These are phyloP conservation scores for Colletotrichum trifolii DNA, from an alignment of 2,329 filamentous ascomycete genomes.

Conservation along the genomic window DNA sequence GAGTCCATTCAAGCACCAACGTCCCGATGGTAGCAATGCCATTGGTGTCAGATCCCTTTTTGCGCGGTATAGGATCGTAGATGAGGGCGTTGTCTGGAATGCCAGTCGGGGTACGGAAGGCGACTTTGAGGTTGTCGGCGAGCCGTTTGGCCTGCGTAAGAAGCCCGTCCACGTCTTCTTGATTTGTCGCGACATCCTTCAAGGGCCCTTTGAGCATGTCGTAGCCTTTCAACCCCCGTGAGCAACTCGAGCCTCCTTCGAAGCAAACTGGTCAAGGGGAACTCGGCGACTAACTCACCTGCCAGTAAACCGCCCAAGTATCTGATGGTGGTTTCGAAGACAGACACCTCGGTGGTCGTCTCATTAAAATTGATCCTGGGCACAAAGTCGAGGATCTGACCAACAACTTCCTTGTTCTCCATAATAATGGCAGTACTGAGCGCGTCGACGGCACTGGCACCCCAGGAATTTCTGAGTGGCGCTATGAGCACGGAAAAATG, in stretches of 20 bases:
- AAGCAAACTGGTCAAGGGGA: not conserved
- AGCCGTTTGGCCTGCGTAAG: constrained; percentile 75
- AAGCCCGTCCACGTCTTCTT: constrained; percentile 65
- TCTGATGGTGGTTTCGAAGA: constrained; percentile 93
- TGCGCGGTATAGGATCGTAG: constrained; percentile 63
- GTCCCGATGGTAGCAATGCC: constrained; percentile 82
- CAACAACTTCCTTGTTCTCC: constrained; percentile 73
- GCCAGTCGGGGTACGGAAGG: constrained; percentile 81
- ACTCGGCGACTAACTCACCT: constrained; percentile 53
- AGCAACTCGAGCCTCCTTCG: not conserved
- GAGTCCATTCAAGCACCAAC: constrained; percentile 86
- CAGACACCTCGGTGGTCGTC: constrained; percentile 71
- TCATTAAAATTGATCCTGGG: constrained; percentile 76
- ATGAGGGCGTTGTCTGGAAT: constrained; percentile 77
- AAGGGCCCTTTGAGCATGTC: constrained; percentile 79
- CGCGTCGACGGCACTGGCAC: constrained; percentile 83
- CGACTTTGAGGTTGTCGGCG: constrained; percentile 78
- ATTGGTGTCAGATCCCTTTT: constrained; percentile 67
- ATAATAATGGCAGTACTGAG: constrained; percentile 84
- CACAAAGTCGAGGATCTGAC: constrained; percentile 77
- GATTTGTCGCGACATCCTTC: constrained; percentile 56
- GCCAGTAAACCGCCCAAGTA: constrained; percentile 86
- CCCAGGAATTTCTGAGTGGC: constrained; percentile 79
- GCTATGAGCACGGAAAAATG: constrained; percentile 33
- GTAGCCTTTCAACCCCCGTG: constrained; percentile 57